These are phyloP conservation scores for Penicillium decumbens DNA, from an alignment of 2,329 filamentous ascomycete genomes.

Conservation along the genomic window DNA sequence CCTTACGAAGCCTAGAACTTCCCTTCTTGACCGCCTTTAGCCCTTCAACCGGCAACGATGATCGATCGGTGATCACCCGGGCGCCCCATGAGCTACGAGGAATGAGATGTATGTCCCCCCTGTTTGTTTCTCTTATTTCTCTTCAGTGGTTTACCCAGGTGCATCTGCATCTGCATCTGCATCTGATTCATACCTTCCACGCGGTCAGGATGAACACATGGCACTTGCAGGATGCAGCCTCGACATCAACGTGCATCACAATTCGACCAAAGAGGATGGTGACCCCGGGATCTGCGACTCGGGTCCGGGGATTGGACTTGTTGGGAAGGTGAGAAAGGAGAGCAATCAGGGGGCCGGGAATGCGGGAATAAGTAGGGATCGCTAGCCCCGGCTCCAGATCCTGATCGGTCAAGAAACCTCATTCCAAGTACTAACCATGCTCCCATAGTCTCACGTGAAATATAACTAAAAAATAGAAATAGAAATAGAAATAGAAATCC, in stretches of 20 bases:
- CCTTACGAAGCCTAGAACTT: not conserved
- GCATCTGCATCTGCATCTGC: not conserved
- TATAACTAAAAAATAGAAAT: not conserved
- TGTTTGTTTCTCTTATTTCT: no score
- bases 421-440: not conserved
- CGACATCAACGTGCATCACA: not conserved
- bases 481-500: no score
- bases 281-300: not conserved
- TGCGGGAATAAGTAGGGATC: not conserved
- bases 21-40: not conserved
- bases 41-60: conserved; percentile 13
- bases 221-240: conserved; percentile 17
- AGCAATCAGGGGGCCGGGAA: not conserved
- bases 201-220: conserved; percentile 18
- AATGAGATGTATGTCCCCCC: conserved; percentile 3
- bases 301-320: not conserved
- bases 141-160: no score
- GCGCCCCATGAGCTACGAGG: conserved; percentile 11
- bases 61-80: conserved; percentile 24
- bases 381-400: conserved; percentile 7
- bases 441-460: conserved; percentile 8
- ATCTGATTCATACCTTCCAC: conserved; percentile 5
- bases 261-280: not conserved
- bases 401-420: not conserved
- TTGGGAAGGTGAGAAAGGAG: not conserved